Evolutionary conservation across 2,329 filamentous ascomycete genomes (phyloP), one percentile per base, ranked within the genome.

Genomic region (Hypoxylon sp.): DNA sequence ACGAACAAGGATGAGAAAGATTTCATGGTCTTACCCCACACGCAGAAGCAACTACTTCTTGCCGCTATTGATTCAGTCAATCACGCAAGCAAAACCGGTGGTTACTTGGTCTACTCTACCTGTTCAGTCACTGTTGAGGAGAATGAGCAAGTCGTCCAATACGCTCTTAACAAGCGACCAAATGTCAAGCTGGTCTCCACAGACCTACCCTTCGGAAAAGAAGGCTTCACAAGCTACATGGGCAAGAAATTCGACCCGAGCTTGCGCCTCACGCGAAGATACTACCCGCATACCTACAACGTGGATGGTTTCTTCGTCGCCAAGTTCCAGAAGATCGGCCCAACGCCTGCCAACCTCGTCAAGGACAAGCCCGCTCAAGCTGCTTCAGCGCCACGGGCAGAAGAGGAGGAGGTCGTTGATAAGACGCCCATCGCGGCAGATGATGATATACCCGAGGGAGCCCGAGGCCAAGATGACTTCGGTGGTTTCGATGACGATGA

Each of bases 281-380:
- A 94, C 84, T 97, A 97, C 82, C 94, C 94, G 0, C 94, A 97
- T 79, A 88, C 92, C 20, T 94, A 96, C 84, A 97, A 98, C 82
- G 94, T 99, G 35, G 96, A 98, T 80, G 96, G 96, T 72, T 99
- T 99, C 90, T 99, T 94, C 79, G 96, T 99, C 69, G 93, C 94
- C 77, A 99, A 99, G 82, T 92, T 99, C 83, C 95, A 97, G 82
- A 99, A 99, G 87, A 89, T 89, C 14, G 95, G 90, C 0, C 92
- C 93, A 2, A 93, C 92, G 44, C 91, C 92, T 1, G 82, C 85
- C 63, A 89, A 87, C 60, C 85, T 86, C 1, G 83, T 86, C 7
- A 76, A 78, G 59, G 79, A 81, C 61, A 75, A 73, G 64, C 51
- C 60, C 25, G 58, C 53, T 17, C 73, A 73, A 49, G 61, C 66